Conservation (phyloP, 768 basidiomycete species). For the Infundibulicybe gibba region DNA sequence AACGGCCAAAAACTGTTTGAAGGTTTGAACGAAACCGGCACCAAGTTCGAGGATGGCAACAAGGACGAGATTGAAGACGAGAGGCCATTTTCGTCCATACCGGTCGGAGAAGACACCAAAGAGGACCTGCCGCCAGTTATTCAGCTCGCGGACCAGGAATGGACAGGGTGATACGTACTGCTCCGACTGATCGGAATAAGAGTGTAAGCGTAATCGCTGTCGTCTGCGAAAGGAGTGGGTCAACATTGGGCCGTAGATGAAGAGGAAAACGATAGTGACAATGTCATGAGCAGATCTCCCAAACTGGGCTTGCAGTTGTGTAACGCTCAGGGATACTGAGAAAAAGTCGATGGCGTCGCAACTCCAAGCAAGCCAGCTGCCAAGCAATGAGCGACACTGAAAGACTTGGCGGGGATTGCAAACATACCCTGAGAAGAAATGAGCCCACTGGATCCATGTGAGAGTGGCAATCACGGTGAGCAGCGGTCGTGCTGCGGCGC, state of each 20-base stretch:
- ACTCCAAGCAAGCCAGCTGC: conserved; percentile 84
- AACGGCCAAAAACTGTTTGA: conserved; percentile 73
- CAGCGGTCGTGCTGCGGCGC: conserved; percentile 31
- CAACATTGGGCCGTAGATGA: too few relatives aligned
- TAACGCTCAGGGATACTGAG: conserved; percentile 61
- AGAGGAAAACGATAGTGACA: conserved; percentile 5
- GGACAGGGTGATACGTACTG: conserved; percentile 33
- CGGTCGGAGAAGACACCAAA: conserved; percentile 88
- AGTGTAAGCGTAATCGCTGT: conserved; percentile 89
- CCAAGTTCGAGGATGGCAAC: conserved; percentile 74
- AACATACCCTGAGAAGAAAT: conserved; percentile 59
- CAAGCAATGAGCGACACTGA: not conserved
- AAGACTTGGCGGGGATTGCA: conserved; percentile 3
- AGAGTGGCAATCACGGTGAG: conserved; percentile 38
- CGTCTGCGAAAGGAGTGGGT: conserved; percentile 33
- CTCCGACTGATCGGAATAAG: conserved; percentile 80
- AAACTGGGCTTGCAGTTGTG: conserved; percentile 46
- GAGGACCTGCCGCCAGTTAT: conserved; percentile 37
- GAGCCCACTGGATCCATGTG: conserved; percentile 51
- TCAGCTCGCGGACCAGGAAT: conserved; percentile 9
- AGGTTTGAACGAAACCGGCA: conserved; percentile 78
- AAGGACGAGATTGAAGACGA: conserved; percentile 71
- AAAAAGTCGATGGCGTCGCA: conserved; percentile 89
- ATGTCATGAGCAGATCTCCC: conserved; percentile 35
- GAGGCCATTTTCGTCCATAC: conserved; percentile 92